Conservation (phyloP, 2,329 filamentous ascomycete genomes). For the Plenodomus biglobosus region DNA sequence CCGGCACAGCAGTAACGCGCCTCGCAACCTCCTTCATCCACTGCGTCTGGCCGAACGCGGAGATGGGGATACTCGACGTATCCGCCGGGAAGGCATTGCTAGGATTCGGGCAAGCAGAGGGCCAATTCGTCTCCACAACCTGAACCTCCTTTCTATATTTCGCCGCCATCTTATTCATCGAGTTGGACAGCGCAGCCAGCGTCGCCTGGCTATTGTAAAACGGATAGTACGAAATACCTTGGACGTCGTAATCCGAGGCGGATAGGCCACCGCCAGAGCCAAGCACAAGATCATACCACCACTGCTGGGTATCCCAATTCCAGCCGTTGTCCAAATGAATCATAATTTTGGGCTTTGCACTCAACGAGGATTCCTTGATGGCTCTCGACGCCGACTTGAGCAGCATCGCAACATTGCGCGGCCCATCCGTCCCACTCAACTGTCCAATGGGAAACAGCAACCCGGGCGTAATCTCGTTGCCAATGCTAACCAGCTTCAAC, state of each 20-base stretch:
- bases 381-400: constrained; percentile 66
- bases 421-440: constrained; percentile 50
- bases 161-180: constrained; percentile 60
- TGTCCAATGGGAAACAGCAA: constrained; percentile 67
- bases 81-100: constrained; percentile 63
- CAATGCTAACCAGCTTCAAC: constrained; percentile 67
- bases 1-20: constrained; percentile 56
- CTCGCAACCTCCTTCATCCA: constrained; percentile 64
- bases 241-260: constrained; percentile 65
- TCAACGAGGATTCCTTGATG: constrained; percentile 63
- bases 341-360: constrained; percentile 66
- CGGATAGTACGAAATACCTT: constrained; percentile 73
- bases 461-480: constrained; percentile 71
- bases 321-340: constrained; percentile 77
- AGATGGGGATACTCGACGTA: constrained; percentile 61
- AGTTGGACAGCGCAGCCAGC: constrained; percentile 57
- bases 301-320: constrained; percentile 67
- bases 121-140: constrained; percentile 74
- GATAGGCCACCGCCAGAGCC: constrained; percentile 50
- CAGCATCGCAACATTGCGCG: constrained; percentile 62
- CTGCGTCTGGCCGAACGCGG: constrained; percentile 61
- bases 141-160: constrained; percentile 66
- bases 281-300: constrained; percentile 62
- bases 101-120: constrained; percentile 62
- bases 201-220: constrained; percentile 66